These are phyloP conservation scores for Zea luxurians DNA, from an alignment of 176 grass and related monocot species.

Conservation along the genomic window DNA sequence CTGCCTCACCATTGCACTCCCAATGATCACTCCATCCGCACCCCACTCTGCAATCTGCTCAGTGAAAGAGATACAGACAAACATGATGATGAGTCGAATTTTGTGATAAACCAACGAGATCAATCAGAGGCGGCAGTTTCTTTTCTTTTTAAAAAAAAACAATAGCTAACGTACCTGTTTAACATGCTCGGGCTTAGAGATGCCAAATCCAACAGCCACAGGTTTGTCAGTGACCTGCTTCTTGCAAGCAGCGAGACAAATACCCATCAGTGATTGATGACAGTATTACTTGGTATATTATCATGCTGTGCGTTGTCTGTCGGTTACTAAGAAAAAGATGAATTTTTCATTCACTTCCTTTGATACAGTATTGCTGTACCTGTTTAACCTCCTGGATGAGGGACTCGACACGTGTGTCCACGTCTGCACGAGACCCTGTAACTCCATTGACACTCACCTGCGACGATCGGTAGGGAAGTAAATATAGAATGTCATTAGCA, in stretches of 20 bases:
- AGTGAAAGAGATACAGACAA: not conserved
- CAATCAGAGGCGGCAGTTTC: too few species aligned
- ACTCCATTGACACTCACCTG: constrained; percentile 81
- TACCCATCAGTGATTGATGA: not conserved
- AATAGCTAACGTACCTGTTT: too few species aligned
- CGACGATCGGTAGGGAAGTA: too few species aligned
- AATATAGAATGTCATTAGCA: too few species aligned
- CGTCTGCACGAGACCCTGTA: constrained; percentile 58
- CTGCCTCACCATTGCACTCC: constrained; percentile 72
- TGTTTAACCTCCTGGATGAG: constrained; percentile 74
- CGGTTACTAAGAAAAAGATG: too few species aligned
- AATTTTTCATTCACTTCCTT: too few species aligned
- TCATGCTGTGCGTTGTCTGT: too few species aligned
- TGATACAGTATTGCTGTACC: too few species aligned
- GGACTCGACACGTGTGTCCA: constrained; percentile 53
- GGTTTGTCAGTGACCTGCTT: constrained; percentile 65
- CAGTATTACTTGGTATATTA: too few species aligned
- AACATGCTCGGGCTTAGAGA: constrained; percentile 71
- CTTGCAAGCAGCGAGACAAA: too few species aligned
- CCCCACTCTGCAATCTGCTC: constrained; percentile 69
- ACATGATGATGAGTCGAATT: not conserved
- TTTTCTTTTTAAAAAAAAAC: too few species aligned
- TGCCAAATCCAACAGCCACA: constrained; percentile 91
- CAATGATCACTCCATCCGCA: constrained; percentile 79
- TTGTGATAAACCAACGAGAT: not conserved